Percentiles rank a stretch among this genome's conserved stretches.
Evolutionary conservation across 2,329 filamentous ascomycete genomes (phyloP).

Genomic region (Chaetomium globosum): DNA sequence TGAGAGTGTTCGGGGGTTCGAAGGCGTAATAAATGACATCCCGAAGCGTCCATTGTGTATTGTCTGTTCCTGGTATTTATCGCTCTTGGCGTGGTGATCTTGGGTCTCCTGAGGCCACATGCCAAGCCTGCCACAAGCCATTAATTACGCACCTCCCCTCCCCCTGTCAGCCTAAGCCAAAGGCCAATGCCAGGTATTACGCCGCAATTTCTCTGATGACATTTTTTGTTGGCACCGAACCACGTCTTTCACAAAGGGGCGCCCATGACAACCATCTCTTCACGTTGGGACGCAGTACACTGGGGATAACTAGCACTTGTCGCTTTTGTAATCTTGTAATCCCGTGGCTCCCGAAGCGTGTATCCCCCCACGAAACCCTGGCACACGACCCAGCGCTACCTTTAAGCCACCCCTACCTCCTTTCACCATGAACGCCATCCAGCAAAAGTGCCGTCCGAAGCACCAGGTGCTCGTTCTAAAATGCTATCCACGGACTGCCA

Average conservation of each 20-base stretch:
- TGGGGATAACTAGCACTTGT: constrained; percentile 1
- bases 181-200: constrained; percentile 24
- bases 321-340: neutral
- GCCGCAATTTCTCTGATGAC: constrained; percentile 29
- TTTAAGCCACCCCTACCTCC: neutral
- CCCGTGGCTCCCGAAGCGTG: neutral
- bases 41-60: too few species aligned
- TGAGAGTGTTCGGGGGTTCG: too few species aligned
- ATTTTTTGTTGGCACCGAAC: constrained; percentile 25
- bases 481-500: constrained; percentile 91
- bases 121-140: neutral
- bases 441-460: constrained; percentile 79
- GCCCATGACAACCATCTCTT: constrained; percentile 18
- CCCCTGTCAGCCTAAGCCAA: constrained; percentile 22
- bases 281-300: constrained; percentile 3
- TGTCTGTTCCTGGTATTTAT: neutral
- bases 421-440: constrained; percentile 62
- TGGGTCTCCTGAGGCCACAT: neutral
- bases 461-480: constrained; percentile 95
- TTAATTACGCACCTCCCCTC: constrained; percentile 11
- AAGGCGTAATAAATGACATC: too few species aligned
- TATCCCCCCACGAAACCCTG: neutral
- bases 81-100: constrained; percentile 8
- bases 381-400: neutral
- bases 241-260: constrained; percentile 20